Evolutionary conservation across 2,329 filamentous ascomycete genomes (phyloP), one percentile per base, ranked within the genome.

Genomic region (Cladosporium sp.): DNA sequence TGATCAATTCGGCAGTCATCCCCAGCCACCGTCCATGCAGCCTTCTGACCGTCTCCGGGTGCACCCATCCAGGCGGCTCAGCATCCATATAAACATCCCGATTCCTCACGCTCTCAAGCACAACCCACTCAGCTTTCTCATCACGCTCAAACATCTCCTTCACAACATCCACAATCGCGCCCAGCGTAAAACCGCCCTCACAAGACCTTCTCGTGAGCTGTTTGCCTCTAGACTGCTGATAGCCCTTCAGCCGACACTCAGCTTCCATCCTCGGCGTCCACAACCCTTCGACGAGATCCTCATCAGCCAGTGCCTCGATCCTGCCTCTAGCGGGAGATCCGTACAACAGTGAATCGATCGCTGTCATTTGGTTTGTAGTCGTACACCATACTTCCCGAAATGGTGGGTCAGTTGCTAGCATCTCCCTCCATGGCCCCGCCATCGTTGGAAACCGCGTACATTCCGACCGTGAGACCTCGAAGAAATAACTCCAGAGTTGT

Each of bases 231-330:
- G 47, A 50, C 5, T 50, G 28, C 17, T 37, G 47, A 50, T 50
- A 50, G 15, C 28, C 30, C 9, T n/a, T 37, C 6, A 50, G 3
- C 30, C 47, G 15, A 8, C 30, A 37, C 30, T 37, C 47, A 19
- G 47, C 47, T 28, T 50, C 47, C 47, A 50, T 50, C 28, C 19
- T 50, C 47, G 47, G 9, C 30, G 30, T 50, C 47, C 47, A 50
- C 12, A 50, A n/a, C 38, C 15, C 17, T 19, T 40, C 15, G 15
- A 17, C 6, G 2, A 19, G 38, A 40, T 40, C 38, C 15, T n/a
- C 15, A 6, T 40, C n/a, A 14, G n/a, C 9, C 30, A 34, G 11
- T 9, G 2, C 43, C 7, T 30, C 43, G 3, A 25, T n/a, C 42
- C 14, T 5, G 15, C 12, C 47, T 22, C 43, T 12, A 12, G 3